Evolutionary conservation across 2,329 filamentous ascomycete species (phyloP), one percentile per base, ranked within the genome.

Genomic region (Aspergillus arachidicola): DNA sequence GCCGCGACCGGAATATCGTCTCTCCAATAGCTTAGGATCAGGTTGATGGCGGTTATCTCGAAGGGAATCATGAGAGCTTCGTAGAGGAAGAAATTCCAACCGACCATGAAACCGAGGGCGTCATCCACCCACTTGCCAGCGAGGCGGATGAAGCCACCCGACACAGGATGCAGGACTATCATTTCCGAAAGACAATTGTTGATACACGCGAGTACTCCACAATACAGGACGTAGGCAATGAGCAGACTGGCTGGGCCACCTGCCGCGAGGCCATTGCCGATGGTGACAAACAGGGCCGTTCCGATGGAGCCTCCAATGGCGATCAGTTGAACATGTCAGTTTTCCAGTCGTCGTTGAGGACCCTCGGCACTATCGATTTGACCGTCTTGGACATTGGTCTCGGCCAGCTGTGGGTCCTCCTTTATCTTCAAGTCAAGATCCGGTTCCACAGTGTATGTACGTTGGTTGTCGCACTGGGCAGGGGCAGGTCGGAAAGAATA

Each of bases 1-100:
- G 75, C 78, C 1, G 72, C 77, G 1, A 76, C 67, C 6, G 74
- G 76, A 50, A 79, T 72, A 28, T 74, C 70, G 66, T 79, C 76
- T 21, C 73, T 75, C 75, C 74, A 76, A 63, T 73, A 76, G 2
- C 71, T 73, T 23, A 79, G 64, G 38, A 79, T 72, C 28, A 79
- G 64, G 59, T 75, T 78, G 9, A 78, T 65, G 6, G 77, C 77
- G 26, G 70, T 72, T 45, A 79, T 78, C 60, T 79, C 77, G 59
- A 72, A 76, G 3, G 75, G 73, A 11, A 76, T 65, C 63, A 66
- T 34, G 32, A 63, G 26, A 2, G 50, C n/a, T 32, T 53, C 53
- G n/a, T 67, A 54, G n/a, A 34, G 57, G 41, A 72, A 70, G 30
- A 67, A 71, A 43, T 70, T 71, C 71, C 70, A 73, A 9, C 65